Evolutionary conservation across 1,139 yeast genomes (phyloP).

Genomic region (Scheffersomyces illinoinensis): DNA sequence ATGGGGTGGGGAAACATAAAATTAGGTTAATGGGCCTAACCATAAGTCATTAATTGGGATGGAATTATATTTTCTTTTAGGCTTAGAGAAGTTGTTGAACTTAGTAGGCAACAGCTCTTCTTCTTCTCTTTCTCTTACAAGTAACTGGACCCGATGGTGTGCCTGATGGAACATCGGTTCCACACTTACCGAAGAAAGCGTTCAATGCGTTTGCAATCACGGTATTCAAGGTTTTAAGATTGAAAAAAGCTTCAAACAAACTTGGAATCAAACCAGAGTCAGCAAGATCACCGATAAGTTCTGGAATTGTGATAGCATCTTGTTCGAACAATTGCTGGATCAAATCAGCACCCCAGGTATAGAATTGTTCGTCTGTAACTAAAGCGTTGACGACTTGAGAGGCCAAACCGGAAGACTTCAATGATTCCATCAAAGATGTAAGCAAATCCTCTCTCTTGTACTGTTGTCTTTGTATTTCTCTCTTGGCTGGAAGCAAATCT

Average conservation of each 20-base stretch:
- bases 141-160: conserved; percentile 14
- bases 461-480: conserved; percentile 13
- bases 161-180: conserved; percentile 16
- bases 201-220: conserved; percentile 47
- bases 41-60: not conserved
- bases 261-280: conserved; percentile 44
- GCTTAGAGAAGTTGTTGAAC: not conserved
- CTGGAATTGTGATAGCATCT: conserved; percentile 30
- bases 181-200: conserved; percentile 47
- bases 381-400: conserved; percentile 40
- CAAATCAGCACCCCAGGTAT: conserved; percentile 42
- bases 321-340: conserved; percentile 31
- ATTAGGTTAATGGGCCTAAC: not conserved
- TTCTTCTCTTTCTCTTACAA: conserved; percentile 28
- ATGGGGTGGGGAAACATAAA: not conserved
- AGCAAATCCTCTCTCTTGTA: conserved; percentile 16
- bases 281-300: conserved; percentile 30
- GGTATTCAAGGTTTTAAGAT: conserved; percentile 39
- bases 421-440: conserved; percentile 45
- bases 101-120: conserved; percentile 26
- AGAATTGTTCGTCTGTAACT: conserved; percentile 42
- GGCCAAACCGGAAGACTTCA: conserved; percentile 48
- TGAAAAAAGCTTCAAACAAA: conserved; percentile 42
- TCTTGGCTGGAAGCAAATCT: not conserved
- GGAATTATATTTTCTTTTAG: not conserved